phyloP scores from a whole-genome alignment of 2,329 filamentous ascomycete genomes.

The Phoma sp. region DNA sequence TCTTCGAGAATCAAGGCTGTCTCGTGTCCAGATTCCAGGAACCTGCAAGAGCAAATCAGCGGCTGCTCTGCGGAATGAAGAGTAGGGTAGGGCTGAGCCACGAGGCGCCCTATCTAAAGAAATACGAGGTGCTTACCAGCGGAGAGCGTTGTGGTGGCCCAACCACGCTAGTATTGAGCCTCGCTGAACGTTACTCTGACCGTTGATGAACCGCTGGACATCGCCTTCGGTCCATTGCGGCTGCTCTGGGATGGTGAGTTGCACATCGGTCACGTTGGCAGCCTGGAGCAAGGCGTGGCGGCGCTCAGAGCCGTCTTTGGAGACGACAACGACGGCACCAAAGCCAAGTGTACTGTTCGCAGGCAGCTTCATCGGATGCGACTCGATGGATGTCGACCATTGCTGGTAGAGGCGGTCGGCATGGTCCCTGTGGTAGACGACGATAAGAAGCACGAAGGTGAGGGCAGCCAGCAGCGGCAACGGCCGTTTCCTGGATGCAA shows the following conservation, averaged over 20 bases:
- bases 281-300: slow-evolving; percentile 49
- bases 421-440: slow-evolving; percentile 37
- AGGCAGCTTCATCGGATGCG: slow-evolving; percentile 32
- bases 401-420: slow-evolving; percentile 38
- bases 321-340: slow-evolving; percentile 51
- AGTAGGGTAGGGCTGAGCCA: slow-evolving; percentile 14
- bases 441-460: slow-evolving; percentile 32
- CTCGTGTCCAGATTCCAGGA: slow-evolving; percentile 50
- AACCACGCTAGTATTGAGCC: slow-evolving; percentile 54
- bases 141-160: slow-evolving; percentile 52
- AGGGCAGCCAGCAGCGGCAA: slow-evolving; percentile 37
- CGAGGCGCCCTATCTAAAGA: slow-evolving; percentile 1
- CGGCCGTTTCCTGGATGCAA: slow-evolving; percentile 41
- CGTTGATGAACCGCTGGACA: slow-evolving; percentile 46
- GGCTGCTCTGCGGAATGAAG: not conserved
- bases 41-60: slow-evolving; percentile 39
- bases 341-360: slow-evolving; percentile 50
- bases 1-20: slow-evolving; percentile 54
- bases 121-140: slow-evolving; percentile 36
- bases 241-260: slow-evolving; percentile 52
- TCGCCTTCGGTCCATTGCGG: slow-evolving; percentile 52
- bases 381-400: slow-evolving; percentile 35
- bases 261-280: slow-evolving; percentile 51
- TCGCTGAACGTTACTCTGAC: slow-evolving; percentile 42
- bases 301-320: slow-evolving; percentile 48